Evolutionary conservation across 106 monocot species (phyloP).

Genomic region (Phalaenopsis equestris): DNA sequence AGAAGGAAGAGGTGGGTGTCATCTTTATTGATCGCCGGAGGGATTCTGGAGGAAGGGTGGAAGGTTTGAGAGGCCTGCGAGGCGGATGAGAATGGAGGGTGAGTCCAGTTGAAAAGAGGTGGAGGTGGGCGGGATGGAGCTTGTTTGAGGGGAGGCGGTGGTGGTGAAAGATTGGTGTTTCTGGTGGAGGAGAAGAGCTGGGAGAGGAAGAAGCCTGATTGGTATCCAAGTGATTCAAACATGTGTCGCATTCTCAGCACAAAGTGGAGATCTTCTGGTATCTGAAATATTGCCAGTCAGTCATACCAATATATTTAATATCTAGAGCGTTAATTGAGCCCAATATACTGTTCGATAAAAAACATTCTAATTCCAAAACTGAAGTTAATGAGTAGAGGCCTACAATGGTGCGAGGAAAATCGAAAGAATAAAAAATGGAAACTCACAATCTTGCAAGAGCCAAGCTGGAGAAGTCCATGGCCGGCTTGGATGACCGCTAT

Average conservation of each 20-base stretch:
- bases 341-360: too few species aligned
- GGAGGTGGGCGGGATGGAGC: conserved; percentile 25
- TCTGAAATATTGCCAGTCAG: conserved; percentile 23
- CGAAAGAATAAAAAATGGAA: not conserved
- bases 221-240: conserved; percentile 79
- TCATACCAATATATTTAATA: too few species aligned
- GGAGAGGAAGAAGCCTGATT: conserved; percentile 86
- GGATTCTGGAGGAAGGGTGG: conserved; percentile 16
- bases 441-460: conserved; percentile 90
- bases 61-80: conserved; percentile 8
- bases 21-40: conserved; percentile 10
- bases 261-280: conserved; percentile 86
- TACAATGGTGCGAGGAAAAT: not conserved
- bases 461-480: conserved; percentile 80
- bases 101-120: conserved; percentile 54
- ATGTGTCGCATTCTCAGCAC: conserved; percentile 85
- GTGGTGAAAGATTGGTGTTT: conserved; percentile 1
- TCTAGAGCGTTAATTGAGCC: too few species aligned
- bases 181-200: conserved; percentile 72
- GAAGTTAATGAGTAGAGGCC: too few species aligned
- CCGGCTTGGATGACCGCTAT: conserved; percentile 96
- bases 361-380: too few species aligned
- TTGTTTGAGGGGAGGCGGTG: conserved; percentile 29
- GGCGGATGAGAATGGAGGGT: conserved; percentile 19
- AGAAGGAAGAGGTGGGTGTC: conserved; percentile 28